Percentiles rank a stretch among this genome's conserved stretches.
phyloP scores from a whole-genome alignment of 2,329 filamentous ascomycete genomes.

The Penicillium palitans region DNA sequence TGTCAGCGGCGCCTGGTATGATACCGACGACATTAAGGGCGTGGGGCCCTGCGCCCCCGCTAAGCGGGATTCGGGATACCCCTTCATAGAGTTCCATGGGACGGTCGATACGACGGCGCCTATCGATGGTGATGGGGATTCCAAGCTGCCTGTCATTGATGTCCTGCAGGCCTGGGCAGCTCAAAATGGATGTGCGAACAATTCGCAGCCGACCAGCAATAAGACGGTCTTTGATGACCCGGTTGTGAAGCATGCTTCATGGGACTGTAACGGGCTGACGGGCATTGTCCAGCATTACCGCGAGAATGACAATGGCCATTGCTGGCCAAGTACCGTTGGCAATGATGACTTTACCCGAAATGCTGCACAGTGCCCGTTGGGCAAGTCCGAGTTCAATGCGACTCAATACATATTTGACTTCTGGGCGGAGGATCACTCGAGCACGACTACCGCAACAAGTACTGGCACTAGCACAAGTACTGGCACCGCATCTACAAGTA shows the following conservation, averaged over 20 bases:
- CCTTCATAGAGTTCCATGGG: conserved; percentile 29
- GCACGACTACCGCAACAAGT: background rate
- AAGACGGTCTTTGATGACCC: conserved; percentile 18
- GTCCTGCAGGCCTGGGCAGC: conserved; percentile 21
- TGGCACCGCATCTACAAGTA: background rate
- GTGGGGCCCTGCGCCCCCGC: conserved; percentile 25
- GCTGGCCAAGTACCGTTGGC: conserved; percentile 22
- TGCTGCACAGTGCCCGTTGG: conserved; percentile 16
- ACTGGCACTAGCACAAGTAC: background rate
- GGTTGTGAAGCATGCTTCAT: conserved; percentile 21
- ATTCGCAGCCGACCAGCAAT: conserved; percentile 18
- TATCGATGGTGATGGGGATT: conserved; percentile 16
- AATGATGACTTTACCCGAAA: conserved; percentile 17
- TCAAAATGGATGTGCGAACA: conserved; percentile 17
- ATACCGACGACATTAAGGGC: conserved; percentile 21
- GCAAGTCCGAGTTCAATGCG: conserved; percentile 22
- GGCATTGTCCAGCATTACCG: conserved; percentile 25
- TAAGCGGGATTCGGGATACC: conserved; percentile 32
- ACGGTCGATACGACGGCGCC: conserved; percentile 21
- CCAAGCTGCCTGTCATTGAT: conserved; percentile 20
- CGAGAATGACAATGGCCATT: conserved; percentile 21
- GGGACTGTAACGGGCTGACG: conserved; percentile 18
- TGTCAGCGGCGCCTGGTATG: conserved; percentile 51
- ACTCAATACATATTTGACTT: conserved; percentile 25
- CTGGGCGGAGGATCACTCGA: conserved; percentile 25